Base-by-base conservation (phyloP, 73 alveolate species). In the Symbiodinium pilosum region DNA sequence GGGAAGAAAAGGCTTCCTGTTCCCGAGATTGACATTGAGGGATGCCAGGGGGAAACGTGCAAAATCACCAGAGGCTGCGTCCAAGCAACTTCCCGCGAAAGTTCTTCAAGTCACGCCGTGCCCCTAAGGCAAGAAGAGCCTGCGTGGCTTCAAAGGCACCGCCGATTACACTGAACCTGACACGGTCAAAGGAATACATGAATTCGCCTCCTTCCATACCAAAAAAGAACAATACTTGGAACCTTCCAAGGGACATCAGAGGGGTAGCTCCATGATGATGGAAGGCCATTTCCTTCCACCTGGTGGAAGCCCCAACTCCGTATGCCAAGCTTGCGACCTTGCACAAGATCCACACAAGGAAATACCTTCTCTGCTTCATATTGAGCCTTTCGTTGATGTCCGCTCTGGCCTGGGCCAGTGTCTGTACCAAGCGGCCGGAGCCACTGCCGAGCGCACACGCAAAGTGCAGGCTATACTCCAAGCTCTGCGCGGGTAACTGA, bases 211-310 rank as follows among this genome's bases (percentile, higher is more conserved):
- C n/a, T n/a, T n/a, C n/a, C n/a, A n/a, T n/a, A n/a, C n/a, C n/a
- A n/a, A n/a, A n/a, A n/a, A n/a, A n/a, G n/a, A n/a, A n/a, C n/a
- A n/a, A n/a, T n/a, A n/a, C n/a, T n/a, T n/a, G n/a, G n/a, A n/a
- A n/a, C n/a, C n/a, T n/a, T n/a, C n/a, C n/a, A n/a, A n/a, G n/a
- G n/a, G n/a, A n/a, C 43, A 83, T 83, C 69, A 83, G 34, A 7
- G 91, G 91, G 21, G 91, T 83, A 3, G 91, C 54, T 16, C 91
- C 64, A 41, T 41, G 40, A 39, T 83, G 91, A 39, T 83, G 91
- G 91, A 20, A 83, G 64, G 91, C 91, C 69, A 83, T 30, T 18
- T 39, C 21, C 40, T 36, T 32, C 38, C 21, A 36, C 40, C 42
- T 32, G 40, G 64, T 21, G 40, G 51, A 40, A 40, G 9, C 18